Percentiles rank a stretch among this genome's conserved stretches.
phyloP scores from a whole-genome alignment of 495 filamentous ascomycete genomes.

The Penicillium subrubescens region DNA sequence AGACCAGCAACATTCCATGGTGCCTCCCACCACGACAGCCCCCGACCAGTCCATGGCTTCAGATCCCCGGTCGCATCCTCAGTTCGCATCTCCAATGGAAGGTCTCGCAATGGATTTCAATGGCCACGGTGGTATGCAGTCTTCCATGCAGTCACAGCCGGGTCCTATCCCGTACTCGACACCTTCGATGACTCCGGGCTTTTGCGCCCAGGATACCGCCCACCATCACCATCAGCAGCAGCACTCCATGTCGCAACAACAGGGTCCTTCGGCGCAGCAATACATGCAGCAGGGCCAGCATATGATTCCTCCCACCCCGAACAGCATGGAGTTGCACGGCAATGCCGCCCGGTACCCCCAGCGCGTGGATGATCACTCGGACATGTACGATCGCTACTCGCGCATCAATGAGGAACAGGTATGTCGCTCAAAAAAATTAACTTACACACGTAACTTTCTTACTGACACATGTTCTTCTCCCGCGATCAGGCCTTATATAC shows the following conservation, averaged over 20 bases:
- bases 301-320: constrained; percentile 89
- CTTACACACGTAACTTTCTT: neutral
- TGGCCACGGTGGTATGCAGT: constrained; percentile 28
- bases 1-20: constrained; percentile 31
- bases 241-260: constrained; percentile 59
- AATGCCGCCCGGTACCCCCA: constrained; percentile 63
- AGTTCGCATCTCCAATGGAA: constrained; percentile 29
- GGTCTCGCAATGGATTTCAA: constrained; percentile 42
- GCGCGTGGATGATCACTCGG: constrained; percentile 60
- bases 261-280: constrained; percentile 54
- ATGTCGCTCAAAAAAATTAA: constrained; percentile 14
- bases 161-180: constrained; percentile 34
- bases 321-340: constrained; percentile 86
- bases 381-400: constrained; percentile 72
- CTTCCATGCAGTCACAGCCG: constrained; percentile 32
- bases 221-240: constrained; percentile 17
- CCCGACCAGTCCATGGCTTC: constrained; percentile 32
- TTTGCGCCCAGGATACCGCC: constrained; percentile 40
- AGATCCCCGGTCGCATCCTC: constrained; percentile 35
- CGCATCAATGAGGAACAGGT: constrained; percentile 82
- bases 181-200: constrained; percentile 40
- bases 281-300: constrained; percentile 57
- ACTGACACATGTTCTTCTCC: neutral
- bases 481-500: constrained; percentile 75
- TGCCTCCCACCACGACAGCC: constrained; percentile 34